Conservation (phyloP, 495 filamentous ascomycete species). For the Amniculicola lignicola region DNA sequence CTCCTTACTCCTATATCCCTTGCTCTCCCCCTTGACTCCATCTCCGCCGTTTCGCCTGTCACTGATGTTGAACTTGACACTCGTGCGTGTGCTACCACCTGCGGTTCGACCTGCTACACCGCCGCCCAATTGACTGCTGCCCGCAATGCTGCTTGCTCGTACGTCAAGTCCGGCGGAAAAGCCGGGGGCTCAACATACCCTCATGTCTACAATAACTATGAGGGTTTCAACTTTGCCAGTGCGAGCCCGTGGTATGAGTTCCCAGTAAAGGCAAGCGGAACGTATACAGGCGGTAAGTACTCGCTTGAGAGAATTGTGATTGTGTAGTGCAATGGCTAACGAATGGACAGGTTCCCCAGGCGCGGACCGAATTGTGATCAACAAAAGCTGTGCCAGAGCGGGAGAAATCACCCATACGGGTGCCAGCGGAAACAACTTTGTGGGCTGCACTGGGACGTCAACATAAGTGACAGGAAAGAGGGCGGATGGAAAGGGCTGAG, state of each 20-base stretch:
- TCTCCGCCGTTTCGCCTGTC: background rate
- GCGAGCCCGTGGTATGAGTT: conserved; percentile 68
- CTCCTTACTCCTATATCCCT: background rate
- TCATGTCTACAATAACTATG: conserved; percentile 70
- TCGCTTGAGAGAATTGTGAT: background rate
- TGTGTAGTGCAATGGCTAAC: background rate
- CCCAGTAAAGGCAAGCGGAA: conserved; percentile 56
- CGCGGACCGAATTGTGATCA: conserved; percentile 69
- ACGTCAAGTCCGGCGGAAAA: conserved; percentile 47
- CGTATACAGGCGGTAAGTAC: conserved; percentile 52
- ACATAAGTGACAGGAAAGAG: too few species aligned
- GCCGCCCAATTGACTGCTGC: conserved; percentile 47
- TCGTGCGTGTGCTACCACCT: background rate
- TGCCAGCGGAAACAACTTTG: conserved; percentile 63
- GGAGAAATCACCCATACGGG: conserved; percentile 67
- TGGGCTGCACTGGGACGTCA: conserved; percentile 48
- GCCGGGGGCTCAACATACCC: conserved; percentile 58
- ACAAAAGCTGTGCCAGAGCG: conserved; percentile 50
- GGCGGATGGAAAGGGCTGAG: too few species aligned
- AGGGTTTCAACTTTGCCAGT: conserved; percentile 63
- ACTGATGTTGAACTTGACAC: background rate
- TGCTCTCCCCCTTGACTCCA: background rate
- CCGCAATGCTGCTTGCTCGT: conserved; percentile 48
- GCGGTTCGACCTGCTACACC: conserved; percentile 30
- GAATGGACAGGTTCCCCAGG: conserved; percentile 55